These are phyloP conservation scores for Aspergillus coremiiformis DNA, from an alignment of 495 filamentous ascomycete genomes.

Conservation along the genomic window DNA sequence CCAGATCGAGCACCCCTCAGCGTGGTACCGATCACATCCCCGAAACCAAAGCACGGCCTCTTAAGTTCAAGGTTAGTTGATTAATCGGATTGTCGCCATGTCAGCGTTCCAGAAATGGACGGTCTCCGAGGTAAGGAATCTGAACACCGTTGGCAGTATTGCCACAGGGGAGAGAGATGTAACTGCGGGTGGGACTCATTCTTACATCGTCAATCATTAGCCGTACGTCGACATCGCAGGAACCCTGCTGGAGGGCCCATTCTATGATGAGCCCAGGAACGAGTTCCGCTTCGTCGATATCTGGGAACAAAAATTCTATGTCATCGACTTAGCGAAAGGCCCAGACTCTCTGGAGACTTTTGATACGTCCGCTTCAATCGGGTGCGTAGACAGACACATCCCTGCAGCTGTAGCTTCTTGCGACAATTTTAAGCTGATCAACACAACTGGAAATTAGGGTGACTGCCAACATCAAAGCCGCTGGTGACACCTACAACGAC, in stretches of 20 bases:
- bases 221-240: constrained; percentile 71
- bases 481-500: constrained; percentile 49
- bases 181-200: constrained; percentile 4
- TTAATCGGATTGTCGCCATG: constrained; percentile 17
- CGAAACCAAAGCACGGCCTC: neutral
- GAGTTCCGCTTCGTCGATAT: constrained; percentile 87
- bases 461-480: constrained; percentile 70
- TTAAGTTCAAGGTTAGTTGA: neutral
- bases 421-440: constrained; percentile 6
- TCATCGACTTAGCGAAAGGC: constrained; percentile 58
- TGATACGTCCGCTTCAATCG: constrained; percentile 58
- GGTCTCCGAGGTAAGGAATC: constrained; percentile 32
- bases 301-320: constrained; percentile 67
- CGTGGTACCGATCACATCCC: too few species aligned
- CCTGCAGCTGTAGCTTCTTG: constrained; percentile 11
- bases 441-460: constrained; percentile 38
- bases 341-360: constrained; percentile 56
- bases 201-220: constrained; percentile 27
- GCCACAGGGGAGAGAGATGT: neutral
- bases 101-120: constrained; percentile 35
- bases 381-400: constrained; percentile 30
- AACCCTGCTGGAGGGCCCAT: constrained; percentile 75
- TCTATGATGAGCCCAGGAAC: constrained; percentile 60
- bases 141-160: neutral
- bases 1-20: neutral